Conservation (phyloP, 2,329 filamentous ascomycete species). For the Elsinoe australis region DNA sequence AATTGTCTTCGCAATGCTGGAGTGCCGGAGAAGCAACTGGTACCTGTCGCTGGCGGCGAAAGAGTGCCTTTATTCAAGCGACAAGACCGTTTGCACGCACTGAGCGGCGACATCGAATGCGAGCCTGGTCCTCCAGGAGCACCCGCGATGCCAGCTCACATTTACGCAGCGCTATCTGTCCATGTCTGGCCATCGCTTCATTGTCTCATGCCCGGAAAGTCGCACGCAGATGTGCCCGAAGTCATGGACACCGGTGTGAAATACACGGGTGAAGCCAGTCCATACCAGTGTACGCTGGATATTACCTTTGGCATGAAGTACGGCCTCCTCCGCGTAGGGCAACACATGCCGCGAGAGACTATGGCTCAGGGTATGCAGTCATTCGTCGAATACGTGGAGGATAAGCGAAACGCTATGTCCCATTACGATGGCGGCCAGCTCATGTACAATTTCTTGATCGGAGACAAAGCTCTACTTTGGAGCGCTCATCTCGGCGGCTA, state of each 20-base stretch:
- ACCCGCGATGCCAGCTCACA: not conserved
- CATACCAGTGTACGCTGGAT: not conserved
- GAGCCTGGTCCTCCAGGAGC: not conserved
- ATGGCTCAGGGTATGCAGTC: not conserved
- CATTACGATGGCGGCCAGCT: not conserved
- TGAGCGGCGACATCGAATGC: not conserved
- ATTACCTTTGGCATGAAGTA: not conserved
- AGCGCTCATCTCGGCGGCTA: not conserved
- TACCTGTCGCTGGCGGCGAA: not conserved
- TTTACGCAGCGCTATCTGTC: too few species aligned
- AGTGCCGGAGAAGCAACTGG: not conserved
- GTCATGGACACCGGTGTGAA: not conserved
- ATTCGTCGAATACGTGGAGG: not conserved
- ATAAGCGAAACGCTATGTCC: not conserved
- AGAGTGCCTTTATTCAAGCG: not conserved
- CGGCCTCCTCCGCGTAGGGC: not conserved
- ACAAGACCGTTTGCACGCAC: too few species aligned
- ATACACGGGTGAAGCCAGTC: not conserved
- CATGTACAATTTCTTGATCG: slow-evolving; percentile 1
- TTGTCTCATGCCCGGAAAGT: too few species aligned
- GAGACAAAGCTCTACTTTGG: not conserved
- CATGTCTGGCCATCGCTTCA: too few species aligned
- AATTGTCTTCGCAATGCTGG: not conserved
- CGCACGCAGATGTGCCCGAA: not conserved
- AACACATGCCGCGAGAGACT: not conserved